These are phyloP conservation scores for Erodium texanum DNA, from an alignment of 441 rosid species.

Conservation along the genomic window DNA sequence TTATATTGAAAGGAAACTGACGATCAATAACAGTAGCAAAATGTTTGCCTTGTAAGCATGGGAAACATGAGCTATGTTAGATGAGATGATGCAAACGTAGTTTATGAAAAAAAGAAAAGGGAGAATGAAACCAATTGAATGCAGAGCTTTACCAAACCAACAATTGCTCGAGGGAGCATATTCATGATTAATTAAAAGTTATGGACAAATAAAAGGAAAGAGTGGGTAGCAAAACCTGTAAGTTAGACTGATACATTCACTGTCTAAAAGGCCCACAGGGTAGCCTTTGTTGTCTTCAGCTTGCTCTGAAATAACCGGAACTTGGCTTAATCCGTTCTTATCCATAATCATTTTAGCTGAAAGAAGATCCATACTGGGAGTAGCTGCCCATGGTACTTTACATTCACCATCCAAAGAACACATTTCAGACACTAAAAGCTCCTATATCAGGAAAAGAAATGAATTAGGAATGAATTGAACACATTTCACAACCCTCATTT, in stretches of 20 bases:
- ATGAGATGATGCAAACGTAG: too few relatives aligned
- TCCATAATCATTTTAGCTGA: slow-evolving; percentile 52
- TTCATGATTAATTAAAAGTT: background rate
- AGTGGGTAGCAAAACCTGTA: slow-evolving; percentile 40
- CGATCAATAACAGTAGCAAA: background rate
- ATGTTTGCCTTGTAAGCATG: too few relatives aligned
- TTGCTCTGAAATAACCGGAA: slow-evolving; percentile 61
- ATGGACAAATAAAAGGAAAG: slow-evolving; percentile 9
- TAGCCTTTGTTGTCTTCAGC: slow-evolving; percentile 32
- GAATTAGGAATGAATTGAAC: background rate
- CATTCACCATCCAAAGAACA: slow-evolving; percentile 47
- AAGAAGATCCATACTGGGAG: slow-evolving; percentile 70
- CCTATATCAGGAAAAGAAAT: slow-evolving; percentile 34
- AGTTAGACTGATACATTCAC: slow-evolving; percentile 61
- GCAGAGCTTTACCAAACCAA: background rate
- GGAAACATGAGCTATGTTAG: background rate
- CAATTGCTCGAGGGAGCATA: background rate
- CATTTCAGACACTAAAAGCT: slow-evolving; percentile 49
- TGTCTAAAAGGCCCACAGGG: slow-evolving; percentile 75
- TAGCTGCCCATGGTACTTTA: slow-evolving; percentile 49
- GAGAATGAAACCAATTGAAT: background rate
- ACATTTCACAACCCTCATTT: background rate
- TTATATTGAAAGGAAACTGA: background rate
- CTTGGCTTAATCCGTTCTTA: slow-evolving; percentile 39
- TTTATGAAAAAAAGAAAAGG: too few relatives aligned